Evolutionary conservation across 2,329 filamentous ascomycete genomes (phyloP).

Genomic region (Sclerotinia glacialis): DNA sequence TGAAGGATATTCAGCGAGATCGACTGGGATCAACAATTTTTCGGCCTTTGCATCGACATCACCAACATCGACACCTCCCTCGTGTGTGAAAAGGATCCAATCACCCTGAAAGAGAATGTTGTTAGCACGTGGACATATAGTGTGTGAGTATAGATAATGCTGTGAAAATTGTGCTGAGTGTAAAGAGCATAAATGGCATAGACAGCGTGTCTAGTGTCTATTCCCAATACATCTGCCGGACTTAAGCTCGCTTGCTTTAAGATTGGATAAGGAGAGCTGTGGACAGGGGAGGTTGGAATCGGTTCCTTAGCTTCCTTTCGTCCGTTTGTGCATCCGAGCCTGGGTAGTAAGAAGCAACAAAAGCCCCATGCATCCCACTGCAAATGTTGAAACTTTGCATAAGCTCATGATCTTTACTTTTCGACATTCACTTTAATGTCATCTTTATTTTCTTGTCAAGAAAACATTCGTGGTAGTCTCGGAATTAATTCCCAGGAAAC

Average conservation of each 20-base stretch:
- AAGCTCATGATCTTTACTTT: slow-evolving; percentile 29
- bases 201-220: slow-evolving; percentile 20
- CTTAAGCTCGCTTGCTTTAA: slow-evolving; percentile 27
- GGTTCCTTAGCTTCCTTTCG: slow-evolving; percentile 37
- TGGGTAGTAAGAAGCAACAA: slow-evolving; percentile 26
- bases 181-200: slow-evolving; percentile 10
- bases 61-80: slow-evolving; percentile 98
- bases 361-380: slow-evolving; percentile 31
- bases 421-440: slow-evolving; percentile 40
- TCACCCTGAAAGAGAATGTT: slow-evolving; percentile 65
- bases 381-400: slow-evolving; percentile 17
- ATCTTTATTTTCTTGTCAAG: not conserved
- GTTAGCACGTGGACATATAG: slow-evolving; percentile 30
- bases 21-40: slow-evolving; percentile 96
- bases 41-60: slow-evolving; percentile 99
- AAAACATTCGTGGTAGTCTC: not conserved
- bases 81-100: slow-evolving; percentile 99
- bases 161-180: slow-evolving; percentile 23
- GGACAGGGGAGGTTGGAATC: slow-evolving; percentile 30
- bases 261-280: slow-evolving; percentile 23
- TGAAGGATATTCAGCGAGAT: slow-evolving; percentile 89
- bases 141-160: slow-evolving; percentile 12
- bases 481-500: not conserved
- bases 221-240: slow-evolving; percentile 29
- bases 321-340: slow-evolving; percentile 29